Evolutionary conservation across 306 rosid species (phyloP), one percentile per base, ranked within the genome.

Genomic region (Lupinus albus): DNA sequence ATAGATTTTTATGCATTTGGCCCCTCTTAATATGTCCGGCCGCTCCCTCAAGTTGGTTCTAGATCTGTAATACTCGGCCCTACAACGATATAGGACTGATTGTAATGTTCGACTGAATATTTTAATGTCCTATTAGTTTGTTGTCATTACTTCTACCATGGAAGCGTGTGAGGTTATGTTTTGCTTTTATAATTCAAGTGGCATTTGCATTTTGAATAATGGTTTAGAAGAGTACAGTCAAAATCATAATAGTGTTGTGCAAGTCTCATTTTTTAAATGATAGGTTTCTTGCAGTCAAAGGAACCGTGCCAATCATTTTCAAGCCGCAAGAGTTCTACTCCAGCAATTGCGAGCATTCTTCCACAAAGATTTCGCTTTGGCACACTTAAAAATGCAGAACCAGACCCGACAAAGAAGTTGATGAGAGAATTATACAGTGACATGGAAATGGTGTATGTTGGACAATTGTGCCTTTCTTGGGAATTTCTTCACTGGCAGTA

Each of bases 401-500:
- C 79, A 7, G 91, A 88, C 74, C 94, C 93, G 14, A 68, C 68
- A 57, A 81, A 76, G 44, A 81, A 86, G 76, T 76, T 75, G 49
- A 28, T 74, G 2, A 79, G 68, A 53, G 87, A 82, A n/a, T 58
- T 89, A 52, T 80, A 69, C 39, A 58, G 86, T 51, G 98, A 93
- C 49, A 74, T 88, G 67, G 98, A 93, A 79, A 55, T 78, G 55
- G 91, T 93, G 0, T 93, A 93, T 35, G 97, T 89, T 66, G 98
- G 97, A 10, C 98, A 93, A 11, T 65, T 83, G 30, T 87, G 98
- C 71, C 95, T 93, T 63, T 93, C 97, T 11, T 93, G 98, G 98
- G 98, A 93, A 72, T 86, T 89, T 30, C 91, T 89, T 48, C 76
- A 72, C 11, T 93, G 97, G 97, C 91, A 93, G 68, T 84, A 80